A percentile compares a stretch with the other conserved stretches of the same genome.
Conservation (phyloP, 257 asterid species). For the Ehretia macrophylla region DNA sequence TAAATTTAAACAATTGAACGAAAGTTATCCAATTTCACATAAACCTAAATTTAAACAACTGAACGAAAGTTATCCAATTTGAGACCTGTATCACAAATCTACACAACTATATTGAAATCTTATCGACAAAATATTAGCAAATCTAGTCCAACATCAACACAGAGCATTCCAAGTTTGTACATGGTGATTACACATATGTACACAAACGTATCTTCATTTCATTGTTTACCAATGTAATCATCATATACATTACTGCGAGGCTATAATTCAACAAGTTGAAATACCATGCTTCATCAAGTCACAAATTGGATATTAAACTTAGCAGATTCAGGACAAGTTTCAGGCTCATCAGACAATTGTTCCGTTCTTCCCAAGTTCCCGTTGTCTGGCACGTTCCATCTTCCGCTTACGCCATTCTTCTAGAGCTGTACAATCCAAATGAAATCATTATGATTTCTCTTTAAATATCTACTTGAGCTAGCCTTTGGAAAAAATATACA, state of each 20-base stretch:
- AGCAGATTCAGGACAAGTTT: neutral
- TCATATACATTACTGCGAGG: neutral
- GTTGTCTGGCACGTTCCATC: constrained; percentile 85
- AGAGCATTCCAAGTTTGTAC: neutral
- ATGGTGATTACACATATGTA: neutral
- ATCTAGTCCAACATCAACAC: too few relatives aligned
- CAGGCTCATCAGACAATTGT: constrained; percentile 15
- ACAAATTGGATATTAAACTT: neutral
- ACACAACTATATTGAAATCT: too few relatives aligned
- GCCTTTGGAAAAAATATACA: neutral
- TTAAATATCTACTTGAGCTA: neutral
- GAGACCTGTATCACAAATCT: too few relatives aligned
- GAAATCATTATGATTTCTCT: constrained; percentile 3
- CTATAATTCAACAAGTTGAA: neutral
- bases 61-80: too few relatives aligned
- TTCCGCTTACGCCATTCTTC: constrained; percentile 94
- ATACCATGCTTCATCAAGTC: neutral
- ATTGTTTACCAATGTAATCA: neutral
- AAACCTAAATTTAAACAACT: too few relatives aligned
- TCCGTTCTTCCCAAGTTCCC: constrained; percentile 52
- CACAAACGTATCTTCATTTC: neutral
- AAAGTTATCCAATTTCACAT: too few relatives aligned
- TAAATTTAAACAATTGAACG: too few relatives aligned
- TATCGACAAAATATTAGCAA: too few relatives aligned
- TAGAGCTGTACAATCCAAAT: constrained; percentile 39